These are phyloP conservation scores for Metarhizium guizhouense DNA, from an alignment of 2,329 filamentous ascomycete species.

Conservation along the genomic window DNA sequence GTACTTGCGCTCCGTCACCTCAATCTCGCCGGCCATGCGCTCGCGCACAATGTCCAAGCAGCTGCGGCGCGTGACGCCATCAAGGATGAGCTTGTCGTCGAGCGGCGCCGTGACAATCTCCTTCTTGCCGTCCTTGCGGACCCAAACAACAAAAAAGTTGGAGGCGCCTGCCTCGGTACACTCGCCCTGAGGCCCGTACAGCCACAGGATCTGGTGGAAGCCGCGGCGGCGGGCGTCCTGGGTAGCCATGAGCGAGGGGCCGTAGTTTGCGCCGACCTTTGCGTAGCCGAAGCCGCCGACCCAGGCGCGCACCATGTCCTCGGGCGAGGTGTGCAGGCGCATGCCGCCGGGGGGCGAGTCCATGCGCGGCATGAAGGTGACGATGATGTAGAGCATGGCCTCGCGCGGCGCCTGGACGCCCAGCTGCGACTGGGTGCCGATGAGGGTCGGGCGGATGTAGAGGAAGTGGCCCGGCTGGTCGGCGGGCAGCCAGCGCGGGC, in stretches of 20 bases:
- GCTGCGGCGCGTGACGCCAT: conserved; percentile 79
- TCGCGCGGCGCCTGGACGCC: conserved; percentile 73
- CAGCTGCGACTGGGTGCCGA: conserved; percentile 71
- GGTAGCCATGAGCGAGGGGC: conserved; percentile 71
- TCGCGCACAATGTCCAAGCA: conserved; percentile 64
- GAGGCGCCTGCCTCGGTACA: conserved; percentile 88
- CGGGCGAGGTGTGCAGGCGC: conserved; percentile 67
- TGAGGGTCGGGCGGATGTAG: conserved; percentile 81
- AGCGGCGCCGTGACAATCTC: conserved; percentile 76
- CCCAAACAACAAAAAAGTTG: conserved; percentile 87
- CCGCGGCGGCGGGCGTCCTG: conserved; percentile 63
- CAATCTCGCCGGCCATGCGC: conserved; percentile 48
- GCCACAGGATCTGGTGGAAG: conserved; percentile 89
- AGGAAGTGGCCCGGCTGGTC: conserved; percentile 61
- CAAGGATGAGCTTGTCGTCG: conserved; percentile 74
- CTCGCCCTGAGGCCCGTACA: conserved; percentile 67
- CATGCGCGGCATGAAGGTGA: conserved; percentile 51
- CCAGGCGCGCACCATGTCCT: conserved; percentile 86
- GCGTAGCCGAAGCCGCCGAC: conserved; percentile 87
- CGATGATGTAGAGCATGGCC: conserved; percentile 83
- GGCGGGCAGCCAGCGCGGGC: conserved; percentile 69
- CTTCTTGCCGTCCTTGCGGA: conserved; percentile 38
- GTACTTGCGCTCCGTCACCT: conserved; percentile 75
- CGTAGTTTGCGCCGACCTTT: conserved; percentile 92
- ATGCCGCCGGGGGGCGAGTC: conserved; percentile 48